phyloP scores from a whole-genome alignment of 345 rosid genomes.

The Jatropha curcas region DNA sequence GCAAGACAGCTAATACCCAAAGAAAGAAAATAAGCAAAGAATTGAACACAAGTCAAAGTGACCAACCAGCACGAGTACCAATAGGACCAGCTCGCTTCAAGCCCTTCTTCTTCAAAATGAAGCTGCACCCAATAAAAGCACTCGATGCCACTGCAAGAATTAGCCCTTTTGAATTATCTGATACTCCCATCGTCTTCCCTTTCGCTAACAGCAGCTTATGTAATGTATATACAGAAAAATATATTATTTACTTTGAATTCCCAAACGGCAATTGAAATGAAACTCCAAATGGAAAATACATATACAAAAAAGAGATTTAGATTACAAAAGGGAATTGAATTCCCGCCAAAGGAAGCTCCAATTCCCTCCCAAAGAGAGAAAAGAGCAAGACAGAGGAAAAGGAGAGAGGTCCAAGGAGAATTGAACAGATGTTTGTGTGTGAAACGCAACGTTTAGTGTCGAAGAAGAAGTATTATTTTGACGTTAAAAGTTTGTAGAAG shows the following conservation, averaged over 20 bases:
- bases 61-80: constrained; percentile 81
- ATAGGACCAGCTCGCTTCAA: constrained; percentile 80
- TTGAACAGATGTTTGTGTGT: not conserved
- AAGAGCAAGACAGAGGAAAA: too few relatives aligned
- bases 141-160: constrained; percentile 73
- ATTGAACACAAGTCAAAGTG: not conserved
- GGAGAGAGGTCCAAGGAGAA: not conserved
- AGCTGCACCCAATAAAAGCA: constrained; percentile 81
- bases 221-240: not conserved
- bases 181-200: constrained; percentile 36
- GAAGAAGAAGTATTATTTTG: not conserved
- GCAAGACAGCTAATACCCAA: not conserved
- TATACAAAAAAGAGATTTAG: not conserved
- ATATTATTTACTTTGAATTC: not conserved
- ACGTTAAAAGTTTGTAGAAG: not conserved
- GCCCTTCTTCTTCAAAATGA: constrained; percentile 95
- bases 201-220: not conserved
- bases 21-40: too few relatives aligned
- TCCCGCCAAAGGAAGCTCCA: constrained; percentile 1
- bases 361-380: constrained; percentile 3
- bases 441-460: not conserved
- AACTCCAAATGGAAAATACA: not conserved
- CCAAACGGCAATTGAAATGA: not conserved
- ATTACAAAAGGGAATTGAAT: not conserved
- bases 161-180: constrained; percentile 77